Conservation (phyloP, 352 stramenopile genomes). For the Phytophthora macrochlamydospora region DNA sequence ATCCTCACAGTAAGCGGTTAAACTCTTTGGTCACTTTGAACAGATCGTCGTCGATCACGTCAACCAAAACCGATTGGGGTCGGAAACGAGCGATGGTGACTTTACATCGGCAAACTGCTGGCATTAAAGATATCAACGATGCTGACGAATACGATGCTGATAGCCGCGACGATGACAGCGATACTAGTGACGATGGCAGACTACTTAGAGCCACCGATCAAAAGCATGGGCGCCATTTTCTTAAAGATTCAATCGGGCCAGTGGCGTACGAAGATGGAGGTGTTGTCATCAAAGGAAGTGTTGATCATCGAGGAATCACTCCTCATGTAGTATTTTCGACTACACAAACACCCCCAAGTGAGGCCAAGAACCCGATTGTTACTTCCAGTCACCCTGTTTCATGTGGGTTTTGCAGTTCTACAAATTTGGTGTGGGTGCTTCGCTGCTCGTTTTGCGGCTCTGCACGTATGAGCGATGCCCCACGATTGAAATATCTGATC, state of each 20-base stretch:
- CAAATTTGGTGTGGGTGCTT: slow-evolving; percentile 70
- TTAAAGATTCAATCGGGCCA: slow-evolving; percentile 27
- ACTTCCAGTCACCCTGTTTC: slow-evolving; percentile 29
- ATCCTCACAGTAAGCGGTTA: slow-evolving; percentile 8
- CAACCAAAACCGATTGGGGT: slow-evolving; percentile 6
- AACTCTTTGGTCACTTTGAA: slow-evolving; percentile 12
- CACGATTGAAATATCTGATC: slow-evolving; percentile 76
- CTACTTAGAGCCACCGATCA: slow-evolving; percentile 17
- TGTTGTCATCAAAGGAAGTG: slow-evolving; percentile 40
- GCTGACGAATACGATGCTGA: slow-evolving; percentile 2
- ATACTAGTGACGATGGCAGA: slow-evolving; percentile 13
- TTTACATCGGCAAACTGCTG: slow-evolving; percentile 6
- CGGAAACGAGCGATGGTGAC: slow-evolving; percentile 8
- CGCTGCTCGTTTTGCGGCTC: slow-evolving; percentile 77
- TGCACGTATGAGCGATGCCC: slow-evolving; percentile 71
- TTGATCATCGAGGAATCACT: slow-evolving; percentile 70
- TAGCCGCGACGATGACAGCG: slow-evolving; percentile 21
- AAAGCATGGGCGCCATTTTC: slow-evolving; percentile 28
- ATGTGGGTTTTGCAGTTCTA: slow-evolving; percentile 77
- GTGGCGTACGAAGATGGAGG: slow-evolving; percentile 53
- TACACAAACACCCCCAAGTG: slow-evolving; percentile 55
- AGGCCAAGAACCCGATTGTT: slow-evolving; percentile 47
- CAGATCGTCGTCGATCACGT: slow-evolving; percentile 15
- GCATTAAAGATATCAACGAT: slow-evolving; percentile 20
- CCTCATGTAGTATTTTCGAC: slow-evolving; percentile 69